These are phyloP conservation scores for Zymoseptoria crescenta DNA, from an alignment of 2,329 filamentous ascomycete genomes.

Conservation along the genomic window DNA sequence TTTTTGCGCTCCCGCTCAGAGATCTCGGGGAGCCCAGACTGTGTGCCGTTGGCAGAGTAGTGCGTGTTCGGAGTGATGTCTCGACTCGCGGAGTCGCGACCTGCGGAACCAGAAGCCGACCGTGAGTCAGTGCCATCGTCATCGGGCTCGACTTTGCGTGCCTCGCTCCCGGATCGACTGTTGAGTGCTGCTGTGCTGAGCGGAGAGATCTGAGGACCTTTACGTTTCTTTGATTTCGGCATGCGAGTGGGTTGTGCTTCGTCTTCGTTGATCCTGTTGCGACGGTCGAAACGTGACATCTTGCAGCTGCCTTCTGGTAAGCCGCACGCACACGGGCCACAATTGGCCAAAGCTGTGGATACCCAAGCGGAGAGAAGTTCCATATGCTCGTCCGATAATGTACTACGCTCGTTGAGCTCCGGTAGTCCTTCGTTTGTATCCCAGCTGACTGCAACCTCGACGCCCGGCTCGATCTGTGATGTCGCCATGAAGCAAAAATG, in stretches of 20 bases:
- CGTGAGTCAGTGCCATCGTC: conserved; percentile 52
- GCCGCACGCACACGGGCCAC: conserved; percentile 71
- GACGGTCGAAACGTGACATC: conserved; percentile 30
- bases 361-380: conserved; percentile 53
- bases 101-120: conserved; percentile 51
- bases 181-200: conserved; percentile 47
- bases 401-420: conserved; percentile 12
- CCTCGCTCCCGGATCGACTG: conserved; percentile 55
- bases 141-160: conserved; percentile 39
- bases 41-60: conserved; percentile 40
- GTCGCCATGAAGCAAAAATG: conserved; percentile 91
- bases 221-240: conserved; percentile 42
- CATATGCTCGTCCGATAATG: conserved; percentile 19
- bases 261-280: conserved; percentile 16
- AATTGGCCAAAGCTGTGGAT: conserved; percentile 63
- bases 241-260: conserved; percentile 25
- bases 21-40: conserved; percentile 41
- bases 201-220: conserved; percentile 45
- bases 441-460: conserved; percentile 62
- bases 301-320: conserved; percentile 28
- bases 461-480: conserved; percentile 60
- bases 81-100: conserved; percentile 50
- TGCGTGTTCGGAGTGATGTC: conserved; percentile 53
- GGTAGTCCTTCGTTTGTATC: conserved; percentile 37
- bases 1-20: conserved; percentile 57